Percentiles rank a stretch among this genome's conserved stretches.
These are phyloP conservation scores for Bodo saltans DNA, from an alignment of 78 protist genomes.

Conservation along the genomic window DNA sequence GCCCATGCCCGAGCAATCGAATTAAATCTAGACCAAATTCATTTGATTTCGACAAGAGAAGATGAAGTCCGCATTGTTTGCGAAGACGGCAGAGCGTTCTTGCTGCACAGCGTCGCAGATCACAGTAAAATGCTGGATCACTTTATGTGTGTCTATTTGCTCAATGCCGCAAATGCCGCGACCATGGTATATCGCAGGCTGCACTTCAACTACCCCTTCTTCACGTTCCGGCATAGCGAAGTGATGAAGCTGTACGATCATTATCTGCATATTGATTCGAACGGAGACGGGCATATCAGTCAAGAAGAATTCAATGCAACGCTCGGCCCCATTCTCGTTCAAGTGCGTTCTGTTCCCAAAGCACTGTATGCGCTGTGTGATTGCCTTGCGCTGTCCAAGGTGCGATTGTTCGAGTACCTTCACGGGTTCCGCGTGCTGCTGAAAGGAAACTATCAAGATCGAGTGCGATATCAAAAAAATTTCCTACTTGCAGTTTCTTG, in stretches of 20 bases:
- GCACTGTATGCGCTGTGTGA: constrained; percentile 17
- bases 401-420: constrained; percentile 11
- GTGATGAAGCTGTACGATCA: background rate
- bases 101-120: no score
- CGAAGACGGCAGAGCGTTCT: no score
- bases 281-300: background rate
- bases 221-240: background rate
- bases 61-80: no score
- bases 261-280: background rate
- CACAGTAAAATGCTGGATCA: no score
- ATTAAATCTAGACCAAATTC: background rate
- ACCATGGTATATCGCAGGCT: background rate
- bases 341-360: background rate
- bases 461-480: constrained; percentile 6
- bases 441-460: background rate
- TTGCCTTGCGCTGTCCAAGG: background rate
- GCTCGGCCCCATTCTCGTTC: background rate
- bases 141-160: no score
- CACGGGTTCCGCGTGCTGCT: constrained; percentile 9
- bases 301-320: background rate
- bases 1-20: background rate
- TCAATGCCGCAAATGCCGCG: background rate
- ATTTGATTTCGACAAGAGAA: no score
- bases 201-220: no score
- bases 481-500: no score